Conservation (phyloP, 75 land plant genomes). For the Adiantum capillusveneris region DNA sequence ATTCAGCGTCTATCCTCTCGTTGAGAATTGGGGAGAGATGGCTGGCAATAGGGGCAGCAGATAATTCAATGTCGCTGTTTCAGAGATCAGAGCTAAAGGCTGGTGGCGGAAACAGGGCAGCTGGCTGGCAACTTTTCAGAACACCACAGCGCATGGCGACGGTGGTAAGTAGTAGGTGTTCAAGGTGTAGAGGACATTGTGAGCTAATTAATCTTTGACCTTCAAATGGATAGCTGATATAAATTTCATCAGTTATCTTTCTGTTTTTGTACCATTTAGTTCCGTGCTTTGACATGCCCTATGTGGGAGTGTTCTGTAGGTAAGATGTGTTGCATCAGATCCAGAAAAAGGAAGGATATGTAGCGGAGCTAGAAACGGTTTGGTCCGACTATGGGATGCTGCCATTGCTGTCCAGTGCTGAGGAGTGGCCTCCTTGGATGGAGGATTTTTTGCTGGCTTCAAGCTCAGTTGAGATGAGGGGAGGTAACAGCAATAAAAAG, state of each 20-base stretch:
- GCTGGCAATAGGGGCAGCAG: constrained; percentile 95
- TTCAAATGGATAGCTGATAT: no score
- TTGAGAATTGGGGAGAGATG: constrained; percentile 79
- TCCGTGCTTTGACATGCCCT: no score
- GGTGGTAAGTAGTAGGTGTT: constrained; percentile 37
- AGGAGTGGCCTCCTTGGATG: no score
- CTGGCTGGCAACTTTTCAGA: constrained; percentile 89
- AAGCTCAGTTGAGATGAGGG: no score
- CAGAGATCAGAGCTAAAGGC: constrained; percentile 67
- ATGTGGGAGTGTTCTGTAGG: no score
- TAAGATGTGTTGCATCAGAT: constrained; percentile 83
- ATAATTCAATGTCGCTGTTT: constrained; percentile 97
- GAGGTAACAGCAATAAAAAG: no score
- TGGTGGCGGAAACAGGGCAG: constrained; percentile 26
- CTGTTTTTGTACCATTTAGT: no score
- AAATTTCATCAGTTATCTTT: no score
- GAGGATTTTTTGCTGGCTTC: no score
- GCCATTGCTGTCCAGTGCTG: constrained; percentile 46
- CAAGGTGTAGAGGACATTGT: no score
- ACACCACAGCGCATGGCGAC: constrained; percentile 89
- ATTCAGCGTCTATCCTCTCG: constrained; percentile 57
- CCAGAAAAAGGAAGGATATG: constrained; percentile 92
- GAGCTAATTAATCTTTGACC: no score
- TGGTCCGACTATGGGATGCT: constrained; percentile 97
- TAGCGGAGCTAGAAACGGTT: constrained; percentile 96